A percentile compares a stretch with the other conserved stretches of the same genome.
Conservation (phyloP, 2,329 filamentous ascomycete species). For the Penicillium sp. region DNA sequence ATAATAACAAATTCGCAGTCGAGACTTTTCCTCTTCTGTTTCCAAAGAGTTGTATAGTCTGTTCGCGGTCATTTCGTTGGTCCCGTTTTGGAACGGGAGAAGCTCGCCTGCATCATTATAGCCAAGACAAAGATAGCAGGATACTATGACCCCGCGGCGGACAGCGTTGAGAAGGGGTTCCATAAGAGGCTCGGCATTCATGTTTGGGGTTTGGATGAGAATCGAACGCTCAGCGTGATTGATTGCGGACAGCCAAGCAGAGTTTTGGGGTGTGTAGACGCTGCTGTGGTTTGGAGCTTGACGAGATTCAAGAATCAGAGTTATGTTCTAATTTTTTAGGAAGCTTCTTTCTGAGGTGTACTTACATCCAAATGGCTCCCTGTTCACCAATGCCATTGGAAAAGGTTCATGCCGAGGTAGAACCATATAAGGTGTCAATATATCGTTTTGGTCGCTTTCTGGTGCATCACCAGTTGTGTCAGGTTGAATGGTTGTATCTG, state of each 20-base stretch:
- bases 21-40: constrained; percentile 47
- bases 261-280: constrained; percentile 69
- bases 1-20: constrained; percentile 67
- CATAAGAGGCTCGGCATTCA: constrained; percentile 69
- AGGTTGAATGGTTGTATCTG: constrained; percentile 56
- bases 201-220: constrained; percentile 77
- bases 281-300: constrained; percentile 58
- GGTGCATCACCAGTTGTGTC: constrained; percentile 55
- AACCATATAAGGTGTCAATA: constrained; percentile 67
- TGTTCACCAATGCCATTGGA: constrained; percentile 70
- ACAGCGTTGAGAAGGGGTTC: constrained; percentile 64
- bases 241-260: constrained; percentile 69
- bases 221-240: constrained; percentile 62
- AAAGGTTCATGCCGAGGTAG: constrained; percentile 56
- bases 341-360: background rate
- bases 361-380: constrained; percentile 62
- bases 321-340: background rate
- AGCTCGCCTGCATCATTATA: constrained; percentile 79
- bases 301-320: background rate
- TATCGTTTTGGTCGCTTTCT: constrained; percentile 51
- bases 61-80: constrained; percentile 69
- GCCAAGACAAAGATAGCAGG: constrained; percentile 70
- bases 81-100: constrained; percentile 71
- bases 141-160: constrained; percentile 66
- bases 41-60: constrained; percentile 59